phyloP scores from a whole-genome alignment of 2,329 filamentous ascomycete species.

The Sphaerostilbella broomeana region DNA sequence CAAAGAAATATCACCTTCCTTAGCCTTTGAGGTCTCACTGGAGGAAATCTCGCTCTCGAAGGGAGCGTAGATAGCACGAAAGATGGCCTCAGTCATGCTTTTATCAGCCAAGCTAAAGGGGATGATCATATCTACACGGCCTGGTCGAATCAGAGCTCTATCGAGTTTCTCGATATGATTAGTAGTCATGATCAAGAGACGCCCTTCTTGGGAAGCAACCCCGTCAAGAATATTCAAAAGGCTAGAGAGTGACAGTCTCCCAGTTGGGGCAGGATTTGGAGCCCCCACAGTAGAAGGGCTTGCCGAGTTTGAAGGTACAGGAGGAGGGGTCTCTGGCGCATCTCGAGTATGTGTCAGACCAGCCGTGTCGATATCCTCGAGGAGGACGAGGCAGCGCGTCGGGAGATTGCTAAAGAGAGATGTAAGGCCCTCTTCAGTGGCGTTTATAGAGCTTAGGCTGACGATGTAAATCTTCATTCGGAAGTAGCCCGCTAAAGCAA shows the following conservation, averaged over 20 bases:
- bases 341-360: constrained; percentile 58
- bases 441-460: constrained; percentile 54
- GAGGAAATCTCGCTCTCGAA: constrained; percentile 32
- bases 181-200: constrained; percentile 61
- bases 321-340: constrained; percentile 14
- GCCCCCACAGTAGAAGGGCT: not conserved
- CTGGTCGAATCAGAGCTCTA: constrained; percentile 55
- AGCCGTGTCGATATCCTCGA: constrained; percentile 71
- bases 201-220: constrained; percentile 56
- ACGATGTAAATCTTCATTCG: constrained; percentile 67
- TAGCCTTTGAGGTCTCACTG: not conserved
- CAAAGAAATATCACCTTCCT: constrained; percentile 10
- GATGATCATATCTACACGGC: constrained; percentile 54
- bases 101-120: constrained; percentile 49
- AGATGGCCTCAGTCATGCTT: constrained; percentile 47
- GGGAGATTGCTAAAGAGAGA: constrained; percentile 61
- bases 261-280: constrained; percentile 12
- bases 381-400: constrained; percentile 62
- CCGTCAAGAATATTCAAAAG: constrained; percentile 78
- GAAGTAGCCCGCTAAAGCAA: constrained; percentile 64
- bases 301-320: constrained; percentile 11
- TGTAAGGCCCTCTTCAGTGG: constrained; percentile 60
- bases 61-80: constrained; percentile 51
- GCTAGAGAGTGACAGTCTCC: constrained; percentile 62
- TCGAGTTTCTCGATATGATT: constrained; percentile 57